These are phyloP conservation scores for Lentinula lateritia DNA, from an alignment of 768 basidiomycete species.

Conservation along the genomic window DNA sequence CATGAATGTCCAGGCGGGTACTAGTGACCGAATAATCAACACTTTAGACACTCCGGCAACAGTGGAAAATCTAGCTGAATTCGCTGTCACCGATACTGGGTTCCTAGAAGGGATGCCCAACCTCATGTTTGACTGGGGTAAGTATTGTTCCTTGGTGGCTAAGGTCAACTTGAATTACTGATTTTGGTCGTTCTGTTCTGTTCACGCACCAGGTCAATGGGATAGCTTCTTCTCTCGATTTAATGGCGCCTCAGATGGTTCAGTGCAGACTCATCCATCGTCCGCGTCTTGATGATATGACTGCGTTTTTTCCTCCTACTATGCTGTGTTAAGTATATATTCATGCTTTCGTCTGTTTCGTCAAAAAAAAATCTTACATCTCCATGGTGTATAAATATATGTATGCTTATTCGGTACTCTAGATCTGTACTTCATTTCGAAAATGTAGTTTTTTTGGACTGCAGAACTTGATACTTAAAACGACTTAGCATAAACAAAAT, in stretches of 20 bases:
- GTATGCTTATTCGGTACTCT: too few relatives aligned
- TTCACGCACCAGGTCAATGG: conserved; percentile 59
- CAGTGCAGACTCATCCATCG: not conserved
- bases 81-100: conserved; percentile 60
- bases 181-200: not conserved
- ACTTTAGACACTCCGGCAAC: conserved; percentile 58
- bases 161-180: not conserved
- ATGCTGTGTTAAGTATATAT: too few relatives aligned
- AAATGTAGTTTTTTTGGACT: too few relatives aligned
- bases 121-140: conserved; percentile 86
- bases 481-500: too few relatives aligned
- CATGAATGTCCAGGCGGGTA: conserved; percentile 46
- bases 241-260: conserved; percentile 3
- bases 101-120: conserved; percentile 78
- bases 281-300: not conserved
- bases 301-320: too few relatives aligned
- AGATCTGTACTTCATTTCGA: too few relatives aligned
- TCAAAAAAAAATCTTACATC: too few relatives aligned
- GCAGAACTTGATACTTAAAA: too few relatives aligned
- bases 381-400: too few relatives aligned
- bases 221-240: conserved; percentile 75
- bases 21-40: conserved; percentile 69
- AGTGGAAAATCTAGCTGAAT: conserved; percentile 52
- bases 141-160: conserved; percentile 17
- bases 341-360: too few relatives aligned